Evolutionary conservation across 129 eudicot genomes (phyloP).

Genomic region (Pseudognaphalium luteoalbum): DNA sequence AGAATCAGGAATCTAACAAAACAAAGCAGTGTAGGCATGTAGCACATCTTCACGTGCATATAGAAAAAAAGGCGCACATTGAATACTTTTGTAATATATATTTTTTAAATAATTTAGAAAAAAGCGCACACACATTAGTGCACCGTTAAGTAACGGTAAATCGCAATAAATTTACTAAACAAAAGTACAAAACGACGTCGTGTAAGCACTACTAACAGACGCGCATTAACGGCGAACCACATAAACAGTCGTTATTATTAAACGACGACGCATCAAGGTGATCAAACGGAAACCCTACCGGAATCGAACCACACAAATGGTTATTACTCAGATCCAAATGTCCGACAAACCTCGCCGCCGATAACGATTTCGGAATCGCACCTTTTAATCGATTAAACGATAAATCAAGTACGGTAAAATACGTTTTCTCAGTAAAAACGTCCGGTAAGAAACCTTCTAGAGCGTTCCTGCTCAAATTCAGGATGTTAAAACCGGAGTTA

Average conservation of each 20-base stretch:
- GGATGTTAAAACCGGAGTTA: constrained; percentile 57
- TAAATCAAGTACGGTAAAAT: constrained; percentile 63
- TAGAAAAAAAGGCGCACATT: too few relatives aligned
- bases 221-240: constrained; percentile 66
- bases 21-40: background rate
- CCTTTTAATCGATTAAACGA: constrained; percentile 65
- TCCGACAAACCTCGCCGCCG: constrained; percentile 61
- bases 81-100: too few relatives aligned
- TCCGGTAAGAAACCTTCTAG: constrained; percentile 68
- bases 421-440: constrained; percentile 63
- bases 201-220: constrained; percentile 36
- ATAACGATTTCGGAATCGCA: constrained; percentile 57
- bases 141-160: constrained; percentile 30
- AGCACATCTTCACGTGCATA: constrained; percentile 30
- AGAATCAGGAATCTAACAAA: background rate
- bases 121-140: constrained; percentile 8
- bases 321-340: constrained; percentile 84
- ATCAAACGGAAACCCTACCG: constrained; percentile 66
- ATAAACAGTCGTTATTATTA: constrained; percentile 65
- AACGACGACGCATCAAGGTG: constrained; percentile 78
- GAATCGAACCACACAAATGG: constrained; percentile 74
- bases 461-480: constrained; percentile 69
- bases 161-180: background rate
- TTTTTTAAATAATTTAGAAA: background rate
- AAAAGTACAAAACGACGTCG: constrained; percentile 9